Base-by-base conservation (phyloP, 495 filamentous ascomycete genomes). In the Penicillium nucicola region DNA sequence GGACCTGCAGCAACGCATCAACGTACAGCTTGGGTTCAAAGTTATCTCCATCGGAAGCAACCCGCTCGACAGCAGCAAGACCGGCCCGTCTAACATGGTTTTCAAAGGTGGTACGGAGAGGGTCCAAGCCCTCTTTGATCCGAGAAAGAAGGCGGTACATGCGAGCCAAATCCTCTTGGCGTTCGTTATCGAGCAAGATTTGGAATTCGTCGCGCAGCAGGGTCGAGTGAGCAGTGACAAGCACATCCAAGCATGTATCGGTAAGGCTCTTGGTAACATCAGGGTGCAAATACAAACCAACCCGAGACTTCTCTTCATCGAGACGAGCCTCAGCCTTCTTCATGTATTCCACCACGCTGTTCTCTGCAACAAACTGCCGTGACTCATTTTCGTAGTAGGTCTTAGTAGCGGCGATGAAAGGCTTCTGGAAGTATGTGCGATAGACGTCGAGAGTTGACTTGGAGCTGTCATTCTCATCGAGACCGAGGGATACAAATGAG, bases 291-390 rank as follows among this genome's bases (percentile, higher is more conserved):
- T 97, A 99, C 53, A 99, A 80, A 40, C 86, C 84, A 7, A 97
- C 95, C 31, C 92, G 90, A 51, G 90, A 87, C 70, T 96, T 95
- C 70, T 99, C 93, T 68, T 99, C 93, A 2, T 86, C 78, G 38
- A 99, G 70, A n/a, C 93, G 84, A 15, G 84, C 71, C 69, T 97
- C 95, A 13, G 93, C 95, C 76, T 99, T 99, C 78, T 97, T 97
- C 95, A 97, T 97, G 70, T 97, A 99, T 62, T 99, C 93, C 23
- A 99, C 92, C 6, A 97, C 91, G 56, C 88, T 96, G 62, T 99
- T 99, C 64, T 97, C 92, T 7, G 90, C 86, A 9, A 97, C 84
- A 63, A 97, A 99, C 58, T 88, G 86, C 52, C 90, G 87, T 45
- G 92, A 97, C 64, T 99, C 93, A 34, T 86, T 85, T 53, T 92